Percentiles rank a stretch among this genome's conserved stretches.
Evolutionary conservation across 2,329 filamentous ascomycete genomes (phyloP).

Genomic region (Calonectria pauciramosa): DNA sequence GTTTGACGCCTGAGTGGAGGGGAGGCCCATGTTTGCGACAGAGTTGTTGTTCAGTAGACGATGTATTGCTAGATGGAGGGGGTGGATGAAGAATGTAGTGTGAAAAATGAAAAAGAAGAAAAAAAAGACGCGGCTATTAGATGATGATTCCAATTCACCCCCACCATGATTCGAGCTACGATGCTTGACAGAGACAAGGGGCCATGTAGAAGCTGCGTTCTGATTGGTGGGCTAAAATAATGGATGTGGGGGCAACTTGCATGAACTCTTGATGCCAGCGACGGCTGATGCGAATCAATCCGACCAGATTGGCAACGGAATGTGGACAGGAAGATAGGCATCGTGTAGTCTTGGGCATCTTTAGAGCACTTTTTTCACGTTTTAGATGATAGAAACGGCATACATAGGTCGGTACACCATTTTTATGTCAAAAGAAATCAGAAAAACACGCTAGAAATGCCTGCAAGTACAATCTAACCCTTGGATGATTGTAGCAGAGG

Average conservation of each 20-base stretch:
- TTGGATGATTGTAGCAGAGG: too few species aligned
- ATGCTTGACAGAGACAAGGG: neutral
- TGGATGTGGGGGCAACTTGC: neutral
- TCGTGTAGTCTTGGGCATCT: too few species aligned
- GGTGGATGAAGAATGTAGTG: neutral
- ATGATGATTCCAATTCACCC: neutral
- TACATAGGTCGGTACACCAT: too few species aligned
- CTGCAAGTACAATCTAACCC: too few species aligned
- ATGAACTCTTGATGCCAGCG: neutral
- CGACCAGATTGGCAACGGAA: neutral
- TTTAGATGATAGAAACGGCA: too few species aligned
- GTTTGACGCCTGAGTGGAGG: constrained; percentile 83
- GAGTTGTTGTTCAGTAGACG: neutral
- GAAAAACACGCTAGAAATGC: too few species aligned
- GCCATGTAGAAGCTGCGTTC: neutral
- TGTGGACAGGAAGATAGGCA: neutral
- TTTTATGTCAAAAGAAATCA: too few species aligned
- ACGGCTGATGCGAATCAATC: neutral
- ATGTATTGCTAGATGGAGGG: neutral
- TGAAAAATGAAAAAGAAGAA: neutral
- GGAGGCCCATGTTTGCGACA: constrained; percentile 75
- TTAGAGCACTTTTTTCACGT: too few species aligned
- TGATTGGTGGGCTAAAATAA: neutral
- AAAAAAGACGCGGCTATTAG: neutral
- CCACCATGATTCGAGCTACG: neutral